These are phyloP conservation scores for Aspergillus vadensis DNA, from an alignment of 2,329 filamentous ascomycete species.

Conservation along the genomic window DNA sequence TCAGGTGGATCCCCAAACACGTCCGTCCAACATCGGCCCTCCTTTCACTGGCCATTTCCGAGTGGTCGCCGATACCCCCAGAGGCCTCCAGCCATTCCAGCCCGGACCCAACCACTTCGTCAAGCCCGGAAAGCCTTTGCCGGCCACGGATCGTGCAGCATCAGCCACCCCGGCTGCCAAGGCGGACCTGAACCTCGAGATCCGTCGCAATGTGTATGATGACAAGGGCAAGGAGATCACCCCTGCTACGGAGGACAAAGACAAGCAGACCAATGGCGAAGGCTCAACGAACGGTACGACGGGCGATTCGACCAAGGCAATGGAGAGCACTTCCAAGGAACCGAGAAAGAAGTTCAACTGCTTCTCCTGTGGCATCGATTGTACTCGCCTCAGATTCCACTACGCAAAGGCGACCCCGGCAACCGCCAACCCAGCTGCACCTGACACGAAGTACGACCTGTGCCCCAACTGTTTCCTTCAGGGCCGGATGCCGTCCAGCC, in stretches of 20 bases:
- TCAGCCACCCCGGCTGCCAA: slow-evolving; percentile 68
- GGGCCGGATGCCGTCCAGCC: slow-evolving; percentile 76
- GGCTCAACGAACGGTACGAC: slow-evolving; percentile 63
- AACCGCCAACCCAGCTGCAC: slow-evolving; percentile 55
- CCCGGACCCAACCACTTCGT: slow-evolving; percentile 75
- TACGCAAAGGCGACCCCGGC: slow-evolving; percentile 65
- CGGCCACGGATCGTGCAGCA: slow-evolving; percentile 71
- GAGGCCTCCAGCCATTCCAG: slow-evolving; percentile 92
- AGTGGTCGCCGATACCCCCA: slow-evolving; percentile 91
- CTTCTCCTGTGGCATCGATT: slow-evolving; percentile 89
- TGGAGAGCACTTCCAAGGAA: slow-evolving; percentile 62
- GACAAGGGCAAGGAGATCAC: slow-evolving; percentile 82
- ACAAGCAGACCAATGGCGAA: slow-evolving; percentile 71
- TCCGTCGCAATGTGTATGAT: slow-evolving; percentile 94
- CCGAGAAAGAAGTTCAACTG: slow-evolving; percentile 74
- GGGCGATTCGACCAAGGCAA: slow-evolving; percentile 64
- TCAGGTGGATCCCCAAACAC: slow-evolving; percentile 92
- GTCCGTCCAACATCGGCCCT: slow-evolving; percentile 91
- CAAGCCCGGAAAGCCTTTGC: slow-evolving; percentile 61
- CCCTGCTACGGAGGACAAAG: slow-evolving; percentile 66
- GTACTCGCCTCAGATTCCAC: slow-evolving; percentile 71
- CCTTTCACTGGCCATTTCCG: slow-evolving; percentile 98
- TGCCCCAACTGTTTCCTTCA: slow-evolving; percentile 91
- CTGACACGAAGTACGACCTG: slow-evolving; percentile 75
- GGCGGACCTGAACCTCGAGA: slow-evolving; percentile 83